phyloP scores from a whole-genome alignment of 1,284 basidiomycete species.

The Phlebopus sp. region DNA sequence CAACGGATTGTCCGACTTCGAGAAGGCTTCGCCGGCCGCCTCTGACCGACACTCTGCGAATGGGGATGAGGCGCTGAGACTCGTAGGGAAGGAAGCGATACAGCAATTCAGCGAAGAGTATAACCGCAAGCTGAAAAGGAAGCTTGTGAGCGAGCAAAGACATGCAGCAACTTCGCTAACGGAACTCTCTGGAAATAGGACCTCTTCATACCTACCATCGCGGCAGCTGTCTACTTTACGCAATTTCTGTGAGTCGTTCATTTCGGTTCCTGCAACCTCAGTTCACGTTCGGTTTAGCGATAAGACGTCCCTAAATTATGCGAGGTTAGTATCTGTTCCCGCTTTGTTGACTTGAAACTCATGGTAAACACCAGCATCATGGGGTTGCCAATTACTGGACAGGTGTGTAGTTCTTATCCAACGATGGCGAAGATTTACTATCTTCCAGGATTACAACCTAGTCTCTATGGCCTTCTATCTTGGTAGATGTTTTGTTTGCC shows the following conservation, averaged over 20 bases:
- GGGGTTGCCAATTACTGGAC: slow-evolving; percentile 58
- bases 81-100: slow-evolving; percentile 50
- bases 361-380: slow-evolving; percentile 44
- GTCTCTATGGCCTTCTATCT: slow-evolving; percentile 53
- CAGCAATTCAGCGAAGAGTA: slow-evolving; percentile 58
- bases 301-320: slow-evolving; percentile 65
- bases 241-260: slow-evolving; percentile 49
- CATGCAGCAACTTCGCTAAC: not conserved
- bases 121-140: slow-evolving; percentile 50
- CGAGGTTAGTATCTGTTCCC: slow-evolving; percentile 38
- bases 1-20: not conserved
- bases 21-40: slow-evolving; percentile 1
- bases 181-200: slow-evolving; percentile 38
- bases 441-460: slow-evolving; percentile 51
- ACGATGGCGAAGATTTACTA: not conserved
- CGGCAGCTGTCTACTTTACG: slow-evolving; percentile 63
- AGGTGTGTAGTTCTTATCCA: slow-evolving; percentile 33
- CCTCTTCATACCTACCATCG: slow-evolving; percentile 53
- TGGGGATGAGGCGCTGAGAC: slow-evolving; percentile 55
- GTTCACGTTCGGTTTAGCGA: slow-evolving; percentile 39
- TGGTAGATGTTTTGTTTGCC: not conserved
- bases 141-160: slow-evolving; percentile 40
- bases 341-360: not conserved
- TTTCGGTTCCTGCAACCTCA: not conserved
- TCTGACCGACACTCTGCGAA: not conserved